These are phyloP conservation scores for Ustilago bromivora DNA, from an alignment of 1,284 basidiomycete species.

Conservation along the genomic window DNA sequence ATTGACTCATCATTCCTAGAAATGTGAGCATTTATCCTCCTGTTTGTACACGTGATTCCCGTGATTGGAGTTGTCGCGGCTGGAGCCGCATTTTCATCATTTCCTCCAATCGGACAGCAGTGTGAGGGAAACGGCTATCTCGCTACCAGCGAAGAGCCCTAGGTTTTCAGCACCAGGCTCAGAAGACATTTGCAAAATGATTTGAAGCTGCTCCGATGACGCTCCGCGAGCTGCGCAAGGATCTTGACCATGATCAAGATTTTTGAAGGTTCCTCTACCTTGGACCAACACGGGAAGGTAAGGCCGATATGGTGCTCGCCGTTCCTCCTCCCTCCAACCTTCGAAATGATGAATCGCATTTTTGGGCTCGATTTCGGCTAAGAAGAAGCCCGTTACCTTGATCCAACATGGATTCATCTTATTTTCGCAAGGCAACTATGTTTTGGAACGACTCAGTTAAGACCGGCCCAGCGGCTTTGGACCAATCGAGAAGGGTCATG, in stretches of 20 bases:
- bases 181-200: no score
- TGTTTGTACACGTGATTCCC: no score
- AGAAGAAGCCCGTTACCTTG: not conserved
- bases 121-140: no score
- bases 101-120: no score
- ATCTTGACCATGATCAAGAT: not conserved
- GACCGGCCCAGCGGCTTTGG: not conserved
- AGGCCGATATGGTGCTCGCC: no score
- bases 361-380: not conserved
- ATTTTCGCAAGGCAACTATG: not conserved
- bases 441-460: not conserved
- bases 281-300: not conserved
- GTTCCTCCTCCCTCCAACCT: not conserved
- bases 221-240: not conserved
- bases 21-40: no score
- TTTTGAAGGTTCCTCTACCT: not conserved
- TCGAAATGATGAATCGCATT: not conserved
- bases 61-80: no score
- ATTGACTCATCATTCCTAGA: no score
- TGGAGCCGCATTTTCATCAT: no score
- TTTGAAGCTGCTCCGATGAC: no score
- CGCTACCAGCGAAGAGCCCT: no score
- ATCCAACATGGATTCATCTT: not conserved
- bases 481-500: not conserved
- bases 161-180: no score